Evolutionary conservation across 306 rosid species (phyloP).

Genomic region (Castanopsis chinensis): DNA sequence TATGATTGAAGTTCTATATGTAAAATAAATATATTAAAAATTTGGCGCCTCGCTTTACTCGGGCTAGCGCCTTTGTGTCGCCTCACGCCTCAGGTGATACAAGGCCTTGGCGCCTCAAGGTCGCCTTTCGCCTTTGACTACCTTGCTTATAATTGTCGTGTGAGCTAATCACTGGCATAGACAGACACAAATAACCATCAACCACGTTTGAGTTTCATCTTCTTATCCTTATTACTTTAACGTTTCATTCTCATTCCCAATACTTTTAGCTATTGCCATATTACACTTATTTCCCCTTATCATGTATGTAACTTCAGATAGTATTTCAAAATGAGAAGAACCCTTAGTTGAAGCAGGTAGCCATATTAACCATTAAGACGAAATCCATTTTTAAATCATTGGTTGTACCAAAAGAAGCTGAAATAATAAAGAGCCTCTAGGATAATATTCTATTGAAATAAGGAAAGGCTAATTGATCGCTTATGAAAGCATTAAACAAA

Average conservation of each 20-base stretch:
- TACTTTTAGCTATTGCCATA: neutral
- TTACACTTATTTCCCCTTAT: neutral
- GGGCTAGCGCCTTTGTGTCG: too few relatives aligned
- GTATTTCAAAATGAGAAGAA: neutral
- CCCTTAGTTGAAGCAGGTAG: neutral
- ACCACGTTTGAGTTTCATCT: neutral
- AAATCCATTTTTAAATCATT: neutral
- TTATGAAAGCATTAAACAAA: neutral
- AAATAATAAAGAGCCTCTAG: neutral
- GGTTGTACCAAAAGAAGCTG: neutral
- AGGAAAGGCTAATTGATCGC: neutral
- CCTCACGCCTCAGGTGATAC: too few relatives aligned
- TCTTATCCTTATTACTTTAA: neutral
- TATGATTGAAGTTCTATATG: too few relatives aligned
- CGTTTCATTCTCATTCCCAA: neutral
- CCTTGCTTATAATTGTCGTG: too few relatives aligned
- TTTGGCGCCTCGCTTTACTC: too few relatives aligned
- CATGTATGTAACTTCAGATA: neutral
- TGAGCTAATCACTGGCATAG: too few relatives aligned
- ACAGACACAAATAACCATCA: neutral
- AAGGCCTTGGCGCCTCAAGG: too few relatives aligned
- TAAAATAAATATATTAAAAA: too few relatives aligned
- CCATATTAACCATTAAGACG: neutral
- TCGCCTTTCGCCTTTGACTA: too few relatives aligned
- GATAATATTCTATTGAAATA: neutral